Base-by-base conservation (phyloP, 2,329 filamentous ascomycete species). In the Microdochium nivale region DNA sequence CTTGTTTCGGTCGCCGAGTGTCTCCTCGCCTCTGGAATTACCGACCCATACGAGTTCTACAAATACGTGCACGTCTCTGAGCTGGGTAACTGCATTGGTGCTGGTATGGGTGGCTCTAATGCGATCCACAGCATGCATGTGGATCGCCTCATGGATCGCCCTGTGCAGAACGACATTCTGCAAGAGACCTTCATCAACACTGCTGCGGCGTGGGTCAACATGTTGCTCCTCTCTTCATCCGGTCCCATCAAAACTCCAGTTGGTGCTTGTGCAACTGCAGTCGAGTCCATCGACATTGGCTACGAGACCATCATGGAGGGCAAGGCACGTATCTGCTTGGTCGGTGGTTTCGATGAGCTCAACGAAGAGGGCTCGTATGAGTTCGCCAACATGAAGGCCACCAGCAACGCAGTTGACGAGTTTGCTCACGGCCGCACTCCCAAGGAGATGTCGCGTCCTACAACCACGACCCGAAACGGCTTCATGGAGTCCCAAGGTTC, bases 181-280 rank as follows among this genome's bases (percentile, higher is more conserved):
- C 95, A 99, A 67, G 94, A 99, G 73, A 97, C 94, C 13, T 99
- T 99, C 79, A 97, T 99, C 81, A 99, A 99, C 79, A 99, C 94
- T 52, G 99, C 99, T 92, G 87, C 89, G 61, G 94, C 94, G 16
- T 99, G 94, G 94, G 91, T 99, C 53, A 99, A 99, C 78, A 99
- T 99, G 94, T 77, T 99, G 72, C 78, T 99, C 57, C 77, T 99
- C 57, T 99, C 94, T 3, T 97, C 94, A 4, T 97, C 94, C 50
- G 94, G 94, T 60, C 90, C 94, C 43, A 97, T 99, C 79, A 96
- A 97, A 79, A 97, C 95, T 0, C 94, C 94, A 3, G 94, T 97
- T 49, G 94, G 92, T 76, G 94, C 94, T 65, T 99, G 94, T 67
- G 94, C 94, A 53, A 99, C 94, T 30, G 88, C 94, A 59, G 91